phyloP scores from a whole-genome alignment of 176 grass and related monocot species.

The Bonia amplexicaulis region DNA sequence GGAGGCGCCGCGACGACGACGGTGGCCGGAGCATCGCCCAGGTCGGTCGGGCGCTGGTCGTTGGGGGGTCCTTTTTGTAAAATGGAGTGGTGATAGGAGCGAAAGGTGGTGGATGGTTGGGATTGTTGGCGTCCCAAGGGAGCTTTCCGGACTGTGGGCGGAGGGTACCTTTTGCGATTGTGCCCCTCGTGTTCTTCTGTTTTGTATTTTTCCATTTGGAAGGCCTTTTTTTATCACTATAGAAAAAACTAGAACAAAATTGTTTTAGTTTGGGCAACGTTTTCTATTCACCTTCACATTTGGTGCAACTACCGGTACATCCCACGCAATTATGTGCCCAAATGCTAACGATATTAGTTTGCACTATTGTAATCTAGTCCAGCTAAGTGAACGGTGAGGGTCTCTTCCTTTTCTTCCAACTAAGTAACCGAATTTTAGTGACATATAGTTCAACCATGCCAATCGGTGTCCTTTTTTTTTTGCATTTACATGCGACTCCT shows the following conservation, averaged over 20 bases:
- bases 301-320: neutral
- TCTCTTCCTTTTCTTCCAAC: neutral
- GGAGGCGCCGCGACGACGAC: constrained; percentile 40
- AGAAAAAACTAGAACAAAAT: neutral
- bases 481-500: too few relatives aligned
- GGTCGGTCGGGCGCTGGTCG: neutral
- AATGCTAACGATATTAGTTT: neutral
- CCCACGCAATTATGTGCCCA: neutral
- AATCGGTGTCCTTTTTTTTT: too few relatives aligned
- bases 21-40: constrained; percentile 42
- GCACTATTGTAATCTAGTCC: neutral
- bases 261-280: neutral
- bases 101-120: constrained; percentile 12
- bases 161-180: neutral
- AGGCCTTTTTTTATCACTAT: neutral
- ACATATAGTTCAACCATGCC: neutral
- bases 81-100: constrained; percentile 19
- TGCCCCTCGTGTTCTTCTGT: neutral
- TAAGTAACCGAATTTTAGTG: neutral
- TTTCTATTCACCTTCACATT: too few relatives aligned
- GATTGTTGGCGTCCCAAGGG: constrained; percentile 27
- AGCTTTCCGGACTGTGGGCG: constrained; percentile 1
- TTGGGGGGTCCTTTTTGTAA: constrained; percentile 1
- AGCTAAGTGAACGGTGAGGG: neutral
- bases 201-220: neutral